Base-by-base conservation (phyloP, 2,329 filamentous ascomycete genomes). In the Aspergillus nomiae region DNA sequence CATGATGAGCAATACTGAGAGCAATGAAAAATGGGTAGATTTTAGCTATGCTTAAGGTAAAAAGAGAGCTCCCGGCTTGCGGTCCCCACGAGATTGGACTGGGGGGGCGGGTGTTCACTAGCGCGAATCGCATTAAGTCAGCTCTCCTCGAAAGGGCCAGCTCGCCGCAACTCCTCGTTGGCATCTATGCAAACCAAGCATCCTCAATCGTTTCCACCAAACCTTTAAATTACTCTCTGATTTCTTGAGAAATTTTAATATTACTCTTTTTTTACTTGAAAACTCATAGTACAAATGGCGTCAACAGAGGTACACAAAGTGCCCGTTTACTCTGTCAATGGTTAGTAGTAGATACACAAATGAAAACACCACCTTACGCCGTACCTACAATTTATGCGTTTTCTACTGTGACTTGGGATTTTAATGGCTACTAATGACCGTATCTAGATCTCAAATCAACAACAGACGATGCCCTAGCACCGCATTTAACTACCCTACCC, bases 391-490 rank as follows among this genome's bases (percentile, higher is more conserved):
- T 9, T 21, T 7, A 34, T 12, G 28, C 6, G 48, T 12, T 51
- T 32, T 21, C 28, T 21, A 21, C 28, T n/a, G 11, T 51, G 8
- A 51, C 19, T 28, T 11, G 24, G 26, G 16, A 54, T 14, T 38
- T 55, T 14, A 21, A 11, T 19, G 3, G 5, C 28, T 54, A 59
- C 58, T 59, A 30, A 59, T n/a, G 10, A 14, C 24, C 9, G 10
- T 28, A 5, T 26, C 26, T 76, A 96, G 95, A 98, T 77, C 90
- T 99, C 67, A 98, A 98, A 81, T 96, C 95, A 82, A 96, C 94
- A 45, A 92, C 92, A 69, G 95, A 99, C 82, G 95, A 99, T 81
- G 92, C 94, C 62, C 89, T 99, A 64, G 89, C 91, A 63, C 93
- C 95, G 81, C 98, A 98, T 83, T 89, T 99, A 67, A 94, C 92